phyloP scores from a whole-genome alignment of 352 stramenopile species.

The Blastocystis sp. region DNA sequence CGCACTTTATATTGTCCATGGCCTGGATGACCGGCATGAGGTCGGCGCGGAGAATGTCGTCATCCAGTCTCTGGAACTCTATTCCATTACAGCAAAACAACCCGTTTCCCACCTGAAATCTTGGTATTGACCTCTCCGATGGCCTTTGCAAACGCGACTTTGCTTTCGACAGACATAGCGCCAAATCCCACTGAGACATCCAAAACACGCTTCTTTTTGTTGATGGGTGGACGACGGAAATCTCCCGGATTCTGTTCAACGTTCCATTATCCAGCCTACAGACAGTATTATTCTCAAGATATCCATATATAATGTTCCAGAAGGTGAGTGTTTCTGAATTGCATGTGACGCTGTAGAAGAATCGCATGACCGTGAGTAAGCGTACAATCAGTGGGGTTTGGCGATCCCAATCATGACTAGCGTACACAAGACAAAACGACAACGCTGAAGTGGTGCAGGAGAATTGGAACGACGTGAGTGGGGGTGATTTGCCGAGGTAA shows the following conservation, averaged over 20 bases:
- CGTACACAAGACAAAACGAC: not conserved
- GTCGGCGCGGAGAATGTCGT: constrained; percentile 21
- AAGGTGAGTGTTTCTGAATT: too few relatives aligned
- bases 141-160: not conserved
- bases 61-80: constrained; percentile 16
- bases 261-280: not conserved
- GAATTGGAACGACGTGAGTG: constrained; percentile 39
- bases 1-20: not conserved
- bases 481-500: not conserved
- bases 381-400: not conserved
- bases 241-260: not conserved
- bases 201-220: not conserved
- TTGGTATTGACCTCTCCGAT: constrained; percentile 6
- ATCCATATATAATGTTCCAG: not conserved
- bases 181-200: not conserved
- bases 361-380: not conserved
- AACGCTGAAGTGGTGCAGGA: not conserved
- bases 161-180: not conserved
- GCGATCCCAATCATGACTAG: not conserved
- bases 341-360: not conserved
- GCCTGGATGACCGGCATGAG: constrained; percentile 2
- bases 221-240: not conserved
- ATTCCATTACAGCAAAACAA: not conserved
- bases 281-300: constrained; percentile 9
- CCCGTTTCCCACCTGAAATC: not conserved